Percentiles rank a stretch among this genome's conserved stretches.
phyloP scores from a whole-genome alignment of 2,329 filamentous ascomycete genomes.

The Aureobasidium sp. region DNA sequence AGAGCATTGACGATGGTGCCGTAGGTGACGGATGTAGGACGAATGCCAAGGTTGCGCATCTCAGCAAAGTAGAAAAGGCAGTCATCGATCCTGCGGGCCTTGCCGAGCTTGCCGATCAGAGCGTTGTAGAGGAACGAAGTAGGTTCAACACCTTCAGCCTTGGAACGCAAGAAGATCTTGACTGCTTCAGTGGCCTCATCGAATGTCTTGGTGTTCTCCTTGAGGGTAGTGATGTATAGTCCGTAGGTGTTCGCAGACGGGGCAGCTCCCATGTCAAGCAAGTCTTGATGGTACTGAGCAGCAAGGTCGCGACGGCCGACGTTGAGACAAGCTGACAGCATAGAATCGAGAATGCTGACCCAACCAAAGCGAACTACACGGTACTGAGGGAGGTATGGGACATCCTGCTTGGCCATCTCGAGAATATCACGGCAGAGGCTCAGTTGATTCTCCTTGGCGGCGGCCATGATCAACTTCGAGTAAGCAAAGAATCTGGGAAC shows the following conservation, averaged over 20 bases:
- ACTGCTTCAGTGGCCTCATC: conserved; percentile 95
- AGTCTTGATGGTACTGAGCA: conserved; percentile 81
- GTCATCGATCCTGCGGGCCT: conserved; percentile 95
- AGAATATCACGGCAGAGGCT: conserved; percentile 80
- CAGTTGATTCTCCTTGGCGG: conserved; percentile 76
- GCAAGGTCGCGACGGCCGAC: conserved; percentile 74
- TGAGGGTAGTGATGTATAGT: conserved; percentile 97
- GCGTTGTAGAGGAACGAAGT: conserved; percentile 98
- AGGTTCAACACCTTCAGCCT: conserved; percentile 88
- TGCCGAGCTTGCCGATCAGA: conserved; percentile 94
- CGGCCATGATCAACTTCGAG: conserved; percentile 89
- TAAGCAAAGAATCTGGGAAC: conserved; percentile 96
- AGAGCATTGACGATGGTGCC: conserved; percentile 97
- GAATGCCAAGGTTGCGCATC: conserved; percentile 88
- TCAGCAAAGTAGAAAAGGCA: conserved; percentile 97
- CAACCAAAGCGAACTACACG: conserved; percentile 87
- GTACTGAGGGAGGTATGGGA: conserved; percentile 78
- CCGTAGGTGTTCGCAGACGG: conserved; percentile 97
- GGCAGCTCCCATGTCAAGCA: conserved; percentile 81
- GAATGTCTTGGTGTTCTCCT: conserved; percentile 94
- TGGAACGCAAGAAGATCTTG: conserved; percentile 92
- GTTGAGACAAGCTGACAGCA: conserved; percentile 86
- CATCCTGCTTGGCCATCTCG: conserved; percentile 79
- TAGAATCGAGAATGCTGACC: conserved; percentile 92
- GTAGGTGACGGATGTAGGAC: conserved; percentile 94